These are phyloP conservation scores for Termitomyces sp. DNA, from an alignment of 768 basidiomycete species.

Conservation along the genomic window DNA sequence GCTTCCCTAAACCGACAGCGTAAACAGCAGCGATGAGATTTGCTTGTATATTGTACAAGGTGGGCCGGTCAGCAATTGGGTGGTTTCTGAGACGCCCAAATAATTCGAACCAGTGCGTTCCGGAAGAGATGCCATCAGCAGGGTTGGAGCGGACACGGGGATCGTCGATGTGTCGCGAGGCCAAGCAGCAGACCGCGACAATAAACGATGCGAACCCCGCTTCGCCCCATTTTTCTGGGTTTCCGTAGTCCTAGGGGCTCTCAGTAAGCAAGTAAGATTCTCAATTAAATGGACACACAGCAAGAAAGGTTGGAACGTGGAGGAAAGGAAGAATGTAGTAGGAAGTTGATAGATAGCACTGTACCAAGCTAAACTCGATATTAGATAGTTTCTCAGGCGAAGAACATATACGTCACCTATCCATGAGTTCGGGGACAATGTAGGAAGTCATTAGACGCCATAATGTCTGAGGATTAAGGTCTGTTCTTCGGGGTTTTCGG, in stretches of 20 bases:
- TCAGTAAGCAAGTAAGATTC: slow-evolving; percentile 13
- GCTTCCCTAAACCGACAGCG: slow-evolving; percentile 84
- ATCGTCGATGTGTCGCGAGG: slow-evolving; percentile 91
- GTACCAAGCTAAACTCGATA: slow-evolving; percentile 53
- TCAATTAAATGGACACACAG: slow-evolving; percentile 40
- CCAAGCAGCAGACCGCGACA: slow-evolving; percentile 88
- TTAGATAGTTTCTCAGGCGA: slow-evolving; percentile 5
- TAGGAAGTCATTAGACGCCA: slow-evolving; percentile 87
- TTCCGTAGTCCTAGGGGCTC: slow-evolving; percentile 74
- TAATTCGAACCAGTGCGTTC: slow-evolving; percentile 89
- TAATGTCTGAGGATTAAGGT: slow-evolving; percentile 80
- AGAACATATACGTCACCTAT: slow-evolving; percentile 56
- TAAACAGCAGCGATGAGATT: slow-evolving; percentile 91
- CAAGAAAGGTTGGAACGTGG: slow-evolving; percentile 85
- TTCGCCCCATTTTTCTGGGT: slow-evolving; percentile 93
- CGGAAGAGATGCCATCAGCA: slow-evolving; percentile 80
- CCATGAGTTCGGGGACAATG: slow-evolving; percentile 90
- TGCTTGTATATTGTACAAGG: slow-evolving; percentile 88
- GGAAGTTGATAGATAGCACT: slow-evolving; percentile 88
- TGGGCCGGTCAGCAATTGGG: slow-evolving; percentile 84
- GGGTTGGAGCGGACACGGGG: slow-evolving; percentile 83
- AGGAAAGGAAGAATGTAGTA: slow-evolving; percentile 91
- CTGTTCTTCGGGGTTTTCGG: slow-evolving; percentile 65
- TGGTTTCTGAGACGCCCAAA: slow-evolving; percentile 85
- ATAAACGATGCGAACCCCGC: slow-evolving; percentile 94